A percentile compares a stretch with the other conserved stretches of the same genome.
phyloP scores from a whole-genome alignment of 2,329 filamentous ascomycete genomes.

The Raffaelea ambrosiae region DNA sequence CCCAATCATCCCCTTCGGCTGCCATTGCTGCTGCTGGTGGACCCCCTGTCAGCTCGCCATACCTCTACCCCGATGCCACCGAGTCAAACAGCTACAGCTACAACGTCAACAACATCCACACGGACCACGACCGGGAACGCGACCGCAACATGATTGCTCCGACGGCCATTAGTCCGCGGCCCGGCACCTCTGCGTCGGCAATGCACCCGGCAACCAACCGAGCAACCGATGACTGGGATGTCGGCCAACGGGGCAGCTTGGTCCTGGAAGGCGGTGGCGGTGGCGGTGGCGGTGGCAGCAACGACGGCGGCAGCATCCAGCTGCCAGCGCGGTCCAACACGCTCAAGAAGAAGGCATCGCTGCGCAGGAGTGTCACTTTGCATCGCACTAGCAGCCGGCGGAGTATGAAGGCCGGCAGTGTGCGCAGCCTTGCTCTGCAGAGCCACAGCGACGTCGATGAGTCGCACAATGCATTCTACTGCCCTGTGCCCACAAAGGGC shows the following conservation, averaged over 20 bases:
- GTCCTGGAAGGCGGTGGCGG: slow-evolving; percentile 36
- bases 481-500: slow-evolving; percentile 79
- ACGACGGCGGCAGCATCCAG: slow-evolving; percentile 24
- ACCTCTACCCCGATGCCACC: slow-evolving; percentile 16
- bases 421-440: slow-evolving; percentile 69
- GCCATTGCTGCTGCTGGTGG: slow-evolving; percentile 13
- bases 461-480: slow-evolving; percentile 76
- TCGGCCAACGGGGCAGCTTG: not conserved
- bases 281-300: slow-evolving; percentile 31
- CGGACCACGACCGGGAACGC: slow-evolving; percentile 8
- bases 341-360: slow-evolving; percentile 78
- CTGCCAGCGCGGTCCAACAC: slow-evolving; percentile 54
- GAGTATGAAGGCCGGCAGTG: slow-evolving; percentile 78
- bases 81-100: slow-evolving; percentile 6
- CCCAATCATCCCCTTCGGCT: slow-evolving; percentile 18
- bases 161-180: not conserved
- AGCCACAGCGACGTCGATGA: slow-evolving; percentile 60
- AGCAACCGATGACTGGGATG: not conserved
- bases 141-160: not conserved
- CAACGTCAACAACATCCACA: slow-evolving; percentile 4
- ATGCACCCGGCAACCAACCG: slow-evolving; percentile 29
- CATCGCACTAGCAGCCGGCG: slow-evolving; percentile 72
- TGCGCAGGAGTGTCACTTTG: slow-evolving; percentile 65
- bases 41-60: not conserved
- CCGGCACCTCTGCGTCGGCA: slow-evolving; percentile 5